phyloP scores from a whole-genome alignment of 176 grass and related monocot genomes.

The Avena eriantha region DNA sequence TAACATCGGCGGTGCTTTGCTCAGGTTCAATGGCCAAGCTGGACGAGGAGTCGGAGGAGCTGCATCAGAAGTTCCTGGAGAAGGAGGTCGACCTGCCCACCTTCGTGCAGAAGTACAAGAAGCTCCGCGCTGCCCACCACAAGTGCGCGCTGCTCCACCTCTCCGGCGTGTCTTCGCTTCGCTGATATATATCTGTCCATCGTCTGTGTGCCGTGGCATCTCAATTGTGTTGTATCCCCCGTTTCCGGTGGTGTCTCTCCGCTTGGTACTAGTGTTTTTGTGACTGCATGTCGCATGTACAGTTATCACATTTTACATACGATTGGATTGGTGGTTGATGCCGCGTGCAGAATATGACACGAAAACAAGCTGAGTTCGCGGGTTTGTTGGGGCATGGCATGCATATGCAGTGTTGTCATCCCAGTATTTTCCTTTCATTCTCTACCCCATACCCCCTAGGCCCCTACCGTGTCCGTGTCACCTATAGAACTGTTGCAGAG shows the following conservation, averaged over 20 bases:
- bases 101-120: slow-evolving; percentile 95
- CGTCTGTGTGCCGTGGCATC: not conserved
- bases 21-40: slow-evolving; percentile 64
- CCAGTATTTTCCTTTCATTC: not conserved
- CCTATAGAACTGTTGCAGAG: not conserved
- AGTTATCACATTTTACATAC: not conserved
- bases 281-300: slow-evolving; percentile 24
- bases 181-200: slow-evolving; percentile 37
- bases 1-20: slow-evolving; percentile 4
- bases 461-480: not conserved
- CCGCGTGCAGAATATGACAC: not conserved
- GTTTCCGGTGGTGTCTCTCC: not conserved
- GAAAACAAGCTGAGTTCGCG: not conserved
- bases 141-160: slow-evolving; percentile 80
- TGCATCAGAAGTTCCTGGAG: slow-evolving; percentile 73
- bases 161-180: slow-evolving; percentile 68
- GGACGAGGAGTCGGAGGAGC: slow-evolving; percentile 80
- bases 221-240: slow-evolving; percentile 5
- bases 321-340: not conserved
- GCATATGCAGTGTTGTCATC: not conserved
- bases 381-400: too few species aligned
- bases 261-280: not conserved
- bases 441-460: not conserved
- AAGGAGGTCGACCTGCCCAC: slow-evolving; percentile 73
- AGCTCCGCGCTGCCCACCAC: slow-evolving; percentile 73